Evolutionary conservation across 2,329 filamentous ascomycete genomes (phyloP).

Genomic region (Akanthomyces dipterigenus): DNA sequence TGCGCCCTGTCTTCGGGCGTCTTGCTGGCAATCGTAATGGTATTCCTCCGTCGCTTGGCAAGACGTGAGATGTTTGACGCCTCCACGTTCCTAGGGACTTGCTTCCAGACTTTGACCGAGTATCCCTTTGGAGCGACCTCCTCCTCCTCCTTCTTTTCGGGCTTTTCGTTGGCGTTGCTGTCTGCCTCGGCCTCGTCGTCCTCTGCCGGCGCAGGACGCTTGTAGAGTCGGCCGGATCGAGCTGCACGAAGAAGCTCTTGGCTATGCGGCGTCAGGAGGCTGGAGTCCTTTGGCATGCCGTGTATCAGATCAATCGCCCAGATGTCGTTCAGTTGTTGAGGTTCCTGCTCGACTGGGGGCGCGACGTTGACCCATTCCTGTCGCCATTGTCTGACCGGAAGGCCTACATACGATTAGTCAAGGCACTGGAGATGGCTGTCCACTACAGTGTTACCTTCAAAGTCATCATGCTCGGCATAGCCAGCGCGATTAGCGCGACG

Average conservation of each 20-base stretch:
- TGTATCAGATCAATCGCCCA: constrained; percentile 71
- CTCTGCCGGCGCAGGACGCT: constrained; percentile 57
- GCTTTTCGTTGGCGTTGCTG: constrained; percentile 38
- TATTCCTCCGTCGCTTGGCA: constrained; percentile 55
- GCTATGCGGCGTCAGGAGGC: constrained; percentile 69
- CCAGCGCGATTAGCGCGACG: constrained; percentile 50
- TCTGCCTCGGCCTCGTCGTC: constrained; percentile 53
- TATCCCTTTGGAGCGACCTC: constrained; percentile 49
- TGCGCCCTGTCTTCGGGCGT: constrained; percentile 37
- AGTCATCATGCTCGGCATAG: constrained; percentile 55
- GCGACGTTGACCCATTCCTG: constrained; percentile 63
- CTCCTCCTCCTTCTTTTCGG: constrained; percentile 59
- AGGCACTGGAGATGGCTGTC: neutral
- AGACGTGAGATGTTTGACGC: constrained; percentile 45
- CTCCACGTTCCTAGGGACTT: constrained; percentile 53
- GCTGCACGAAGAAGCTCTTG: constrained; percentile 78
- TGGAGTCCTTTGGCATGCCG: constrained; percentile 79
- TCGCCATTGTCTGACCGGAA: constrained; percentile 88
- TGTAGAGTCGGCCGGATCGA: constrained; percentile 68
- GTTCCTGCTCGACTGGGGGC: constrained; percentile 59
- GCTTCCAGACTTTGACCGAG: constrained; percentile 54
- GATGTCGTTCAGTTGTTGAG: constrained; percentile 54
- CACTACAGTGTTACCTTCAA: constrained; percentile 41
- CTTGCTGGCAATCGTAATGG: constrained; percentile 50
- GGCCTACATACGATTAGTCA: constrained; percentile 42